Base-by-base conservation (phyloP, 352 stramenopile genomes). In the Phytophthora palmivora region DNA sequence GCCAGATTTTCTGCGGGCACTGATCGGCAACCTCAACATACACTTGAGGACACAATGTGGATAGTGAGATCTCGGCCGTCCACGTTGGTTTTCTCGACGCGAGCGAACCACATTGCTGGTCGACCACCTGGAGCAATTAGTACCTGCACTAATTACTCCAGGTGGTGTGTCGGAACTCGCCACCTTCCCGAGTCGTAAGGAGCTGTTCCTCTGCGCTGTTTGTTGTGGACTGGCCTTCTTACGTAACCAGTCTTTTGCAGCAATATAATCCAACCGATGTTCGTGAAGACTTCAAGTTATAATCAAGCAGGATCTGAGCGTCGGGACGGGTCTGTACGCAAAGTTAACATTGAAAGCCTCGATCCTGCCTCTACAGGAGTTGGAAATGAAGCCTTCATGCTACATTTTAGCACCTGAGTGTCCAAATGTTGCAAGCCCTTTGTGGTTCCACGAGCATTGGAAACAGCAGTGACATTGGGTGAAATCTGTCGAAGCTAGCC, bases 121-220 rank as follows among this genome's bases (percentile, higher is more conserved):
- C 54, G 43, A 37, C 19, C 53, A n/a, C 4, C 54, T 55, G 46
- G 56, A n/a, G n/a, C n/a, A n/a, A n/a, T n/a, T 53, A 46, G 28
- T 50, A 36, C 55, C 9, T 36, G 37, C 55, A 34, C 55, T 43
- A 51, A 32, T 39, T 45, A 32, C 32, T 37, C 49, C 58, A 66
- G 47, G 58, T 66, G 58, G 58, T 12, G 39, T 18, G 39, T 66
- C 48, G 58, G 58, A 66, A 66, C 47, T 43, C 38, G 38, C 6
- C 30, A 10, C 30, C 30, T 34, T 12, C 7, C 30, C 30, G 10
- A 34, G 30, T 28, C 28, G 28, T n/a, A 32, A n/a, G 19, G 7
- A 37, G 44, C 21, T 44, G 37, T 37, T 49, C 56, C 46, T 58
- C 33, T 64, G 38, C 37, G 34, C 24, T 28, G 24, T 28, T 6